Percentiles rank a stretch among this genome's conserved stretches.
Evolutionary conservation across 805 yeast species (phyloP).

Genomic region (Saccharomycopsis sp.): DNA sequence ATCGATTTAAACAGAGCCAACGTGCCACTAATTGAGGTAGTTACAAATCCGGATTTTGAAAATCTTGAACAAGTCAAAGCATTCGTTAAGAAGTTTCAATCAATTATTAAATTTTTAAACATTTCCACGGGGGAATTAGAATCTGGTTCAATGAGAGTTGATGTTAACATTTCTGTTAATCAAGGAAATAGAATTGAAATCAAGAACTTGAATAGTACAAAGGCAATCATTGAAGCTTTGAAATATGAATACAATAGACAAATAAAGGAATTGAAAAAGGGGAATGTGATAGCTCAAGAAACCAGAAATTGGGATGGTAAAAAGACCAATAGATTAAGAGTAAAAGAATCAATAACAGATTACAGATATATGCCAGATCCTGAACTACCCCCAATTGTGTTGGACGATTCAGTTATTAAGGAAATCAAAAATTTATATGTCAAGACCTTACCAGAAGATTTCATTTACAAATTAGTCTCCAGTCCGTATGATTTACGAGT

Average conservation of each 20-base stretch:
- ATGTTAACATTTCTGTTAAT: slow-evolving; percentile 80
- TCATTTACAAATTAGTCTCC: slow-evolving; percentile 34
- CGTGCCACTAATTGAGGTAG: slow-evolving; percentile 81
- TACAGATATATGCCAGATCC: slow-evolving; percentile 94
- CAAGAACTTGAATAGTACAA: slow-evolving; percentile 77
- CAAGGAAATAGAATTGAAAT: slow-evolving; percentile 67
- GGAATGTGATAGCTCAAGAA: slow-evolving; percentile 34
- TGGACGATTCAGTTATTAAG: slow-evolving; percentile 34
- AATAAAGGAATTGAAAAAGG: slow-evolving; percentile 32
- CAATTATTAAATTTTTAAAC: slow-evolving; percentile 52
- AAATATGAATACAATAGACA: slow-evolving; percentile 69
- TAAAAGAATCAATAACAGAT: slow-evolving; percentile 75
- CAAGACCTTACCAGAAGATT: slow-evolving; percentile 55
- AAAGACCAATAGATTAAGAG: slow-evolving; percentile 54
- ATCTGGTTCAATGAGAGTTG: slow-evolving; percentile 91
- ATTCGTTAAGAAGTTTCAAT: slow-evolving; percentile 74
- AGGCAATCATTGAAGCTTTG: slow-evolving; percentile 71
- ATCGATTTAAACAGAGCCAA: slow-evolving; percentile 81
- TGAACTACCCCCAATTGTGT: slow-evolving; percentile 55
- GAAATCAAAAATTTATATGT: slow-evolving; percentile 30
- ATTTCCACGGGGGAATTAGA: slow-evolving; percentile 88
- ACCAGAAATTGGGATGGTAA: slow-evolving; percentile 91
- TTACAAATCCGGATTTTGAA: slow-evolving; percentile 80
- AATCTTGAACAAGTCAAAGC: slow-evolving; percentile 57
- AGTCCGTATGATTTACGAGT: slow-evolving; percentile 47